Base-by-base conservation (phyloP, 345 rosid species). In the Arabis hirsuta region DNA sequence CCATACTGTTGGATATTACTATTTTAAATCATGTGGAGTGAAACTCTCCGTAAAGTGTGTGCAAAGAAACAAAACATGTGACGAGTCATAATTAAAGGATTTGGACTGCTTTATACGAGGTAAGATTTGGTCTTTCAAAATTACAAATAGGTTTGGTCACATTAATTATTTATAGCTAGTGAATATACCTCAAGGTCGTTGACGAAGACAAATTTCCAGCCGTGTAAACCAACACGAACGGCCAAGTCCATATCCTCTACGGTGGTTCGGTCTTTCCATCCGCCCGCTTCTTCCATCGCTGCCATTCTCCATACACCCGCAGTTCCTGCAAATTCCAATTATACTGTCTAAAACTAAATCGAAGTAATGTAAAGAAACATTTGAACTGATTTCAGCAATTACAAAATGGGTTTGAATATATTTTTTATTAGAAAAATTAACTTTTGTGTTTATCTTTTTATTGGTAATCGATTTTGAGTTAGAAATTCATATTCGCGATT, bases 191-290 rank as follows among this genome's bases (percentile, higher is more conserved):
- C 83, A 29, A 95, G 86, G 65, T 87, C 91, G 26, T 97, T 90
- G 42, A 92, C 87, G 73, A 92, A 95, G 20, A 95, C 84, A 77
- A 95, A 95, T 81, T 88, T 95, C 99, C 99, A 95, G 44, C 98
- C 98, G 47, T 84, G 82, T 14, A 95, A 87, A 81, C 99, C 86
- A 8, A 94, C 81, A 57, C 99, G 82, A 63, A 92, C 96, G 3
- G 99, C 99, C 47, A 95, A 94, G 82, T 95, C 99, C 99, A 95
- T 95, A 71, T 95, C 99, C 76, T 95, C 99, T 19, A 95, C 98
- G 0, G 99, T 95, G 45, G 99, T 95, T 57, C 99, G 76, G 63
- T 90, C 99, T 72, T 95, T 92, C 99, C 99, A 95, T 2, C 99
- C 98, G 9, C 99, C 99, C 1, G 99, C 99, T 79, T 95, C 98